Conservation (phyloP, 805 yeast genomes). For the Candida ipomoeae region DNA sequence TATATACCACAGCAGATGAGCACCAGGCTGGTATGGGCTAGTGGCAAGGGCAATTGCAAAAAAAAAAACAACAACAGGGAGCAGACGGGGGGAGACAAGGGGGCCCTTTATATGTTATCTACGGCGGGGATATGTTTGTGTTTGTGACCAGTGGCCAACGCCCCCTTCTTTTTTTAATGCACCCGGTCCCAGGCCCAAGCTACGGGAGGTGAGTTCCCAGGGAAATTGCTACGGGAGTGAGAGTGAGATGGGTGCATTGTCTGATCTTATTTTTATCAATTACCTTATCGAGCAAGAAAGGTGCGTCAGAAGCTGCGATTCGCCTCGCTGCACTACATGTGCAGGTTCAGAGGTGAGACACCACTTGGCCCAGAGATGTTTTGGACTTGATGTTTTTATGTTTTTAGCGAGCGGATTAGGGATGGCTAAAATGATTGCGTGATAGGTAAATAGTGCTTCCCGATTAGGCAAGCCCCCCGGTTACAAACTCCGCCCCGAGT, state of each 20-base stretch:
- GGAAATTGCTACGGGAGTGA: background rate
- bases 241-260: background rate
- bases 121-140: too few relatives aligned
- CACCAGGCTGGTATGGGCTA: background rate
- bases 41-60: background rate
- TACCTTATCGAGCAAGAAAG: slow-evolving; percentile 1
- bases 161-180: too few relatives aligned
- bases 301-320: slow-evolving; percentile 4
- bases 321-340: background rate
- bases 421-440: too few relatives aligned
- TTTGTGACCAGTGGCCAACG: too few relatives aligned
- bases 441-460: too few relatives aligned
- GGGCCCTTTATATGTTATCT: too few relatives aligned
- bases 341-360: background rate
- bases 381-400: too few relatives aligned
- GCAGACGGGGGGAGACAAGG: background rate
- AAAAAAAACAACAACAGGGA: background rate
- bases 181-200: too few relatives aligned
- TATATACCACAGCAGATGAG: background rate
- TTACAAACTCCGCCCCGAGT: too few relatives aligned
- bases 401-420: too few relatives aligned
- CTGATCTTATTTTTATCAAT: background rate
- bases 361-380: too few relatives aligned
- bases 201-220: background rate
- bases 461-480: too few relatives aligned